These are phyloP conservation scores for Mortierella hygrophila DNA, from an alignment of 192 early-diverging fungal species.

Conservation along the genomic window DNA sequence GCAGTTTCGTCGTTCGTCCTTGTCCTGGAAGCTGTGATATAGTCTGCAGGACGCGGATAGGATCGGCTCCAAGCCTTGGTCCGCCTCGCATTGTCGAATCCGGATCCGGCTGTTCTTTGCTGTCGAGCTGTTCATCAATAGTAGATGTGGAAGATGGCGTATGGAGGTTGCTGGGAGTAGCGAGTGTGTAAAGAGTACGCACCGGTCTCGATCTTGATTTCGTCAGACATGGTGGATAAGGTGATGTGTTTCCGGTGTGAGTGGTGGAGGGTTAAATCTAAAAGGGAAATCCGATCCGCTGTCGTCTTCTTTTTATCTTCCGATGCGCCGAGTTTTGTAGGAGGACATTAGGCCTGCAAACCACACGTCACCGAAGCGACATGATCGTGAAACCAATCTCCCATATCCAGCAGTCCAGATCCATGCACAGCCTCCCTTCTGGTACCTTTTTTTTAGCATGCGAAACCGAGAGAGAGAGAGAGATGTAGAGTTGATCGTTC, in stretches of 20 bases:
- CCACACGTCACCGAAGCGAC: too few relatives aligned
- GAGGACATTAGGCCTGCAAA: too few relatives aligned
- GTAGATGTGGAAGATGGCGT: not conserved
- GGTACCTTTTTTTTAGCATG: not conserved
- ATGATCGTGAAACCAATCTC: too few relatives aligned
- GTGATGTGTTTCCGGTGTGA: constrained; percentile 14
- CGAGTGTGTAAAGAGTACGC: not conserved
- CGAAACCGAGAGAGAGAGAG: not conserved
- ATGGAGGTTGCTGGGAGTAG: not conserved
- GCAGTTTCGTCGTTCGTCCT: not conserved
- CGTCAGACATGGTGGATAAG: constrained; percentile 16
- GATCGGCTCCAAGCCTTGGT: not conserved
- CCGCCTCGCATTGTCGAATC: not conserved
- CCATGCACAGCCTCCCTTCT: not conserved
- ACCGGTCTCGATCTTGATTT: constrained; percentile 32
- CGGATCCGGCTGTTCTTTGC: not conserved
- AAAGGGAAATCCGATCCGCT: constrained; percentile 7
- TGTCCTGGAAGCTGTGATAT: not conserved
- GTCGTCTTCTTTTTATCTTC: not conserved
- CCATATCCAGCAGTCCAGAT: not conserved
- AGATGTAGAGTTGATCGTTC: not conserved
- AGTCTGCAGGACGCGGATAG: not conserved
- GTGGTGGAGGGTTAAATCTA: not conserved
- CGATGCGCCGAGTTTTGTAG: not conserved
- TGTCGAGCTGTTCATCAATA: not conserved